A percentile compares a stretch with the other conserved stretches of the same genome.
phyloP scores from a whole-genome alignment of 768 basidiomycete genomes.

The Leccinum pellstonianum region DNA sequence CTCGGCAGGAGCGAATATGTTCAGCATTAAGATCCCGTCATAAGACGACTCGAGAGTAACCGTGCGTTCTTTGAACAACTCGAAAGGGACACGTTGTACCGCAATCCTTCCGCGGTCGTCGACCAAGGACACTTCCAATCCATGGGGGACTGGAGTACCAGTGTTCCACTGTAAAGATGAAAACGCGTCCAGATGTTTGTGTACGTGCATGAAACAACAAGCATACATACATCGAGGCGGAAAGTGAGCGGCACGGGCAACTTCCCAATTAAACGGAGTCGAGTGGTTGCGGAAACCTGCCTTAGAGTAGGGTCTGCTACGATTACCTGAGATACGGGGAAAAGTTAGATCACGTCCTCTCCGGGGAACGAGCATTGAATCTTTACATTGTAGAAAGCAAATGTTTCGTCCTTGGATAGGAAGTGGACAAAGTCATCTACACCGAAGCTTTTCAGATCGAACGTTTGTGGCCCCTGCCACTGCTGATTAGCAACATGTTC shows the following conservation, averaged over 20 bases:
- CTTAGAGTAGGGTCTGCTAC: slow-evolving; percentile 12
- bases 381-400: slow-evolving; percentile 9
- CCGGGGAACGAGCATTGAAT: background rate
- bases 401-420: background rate
- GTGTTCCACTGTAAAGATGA: slow-evolving; percentile 2
- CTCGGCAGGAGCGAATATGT: slow-evolving; percentile 2
- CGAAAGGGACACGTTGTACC: background rate
- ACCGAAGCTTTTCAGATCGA: background rate
- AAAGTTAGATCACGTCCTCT: background rate
- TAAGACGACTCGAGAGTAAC: background rate
- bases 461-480: background rate
- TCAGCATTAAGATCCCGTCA: slow-evolving; percentile 6
- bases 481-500: background rate
- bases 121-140: slow-evolving; percentile 6
- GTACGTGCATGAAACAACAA: background rate
- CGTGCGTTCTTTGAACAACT: background rate
- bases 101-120: slow-evolving; percentile 4
- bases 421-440: slow-evolving; percentile 4
- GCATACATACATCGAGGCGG: background rate
- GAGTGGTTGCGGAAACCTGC: slow-evolving; percentile 7
- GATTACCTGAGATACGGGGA: slow-evolving; percentile 1
- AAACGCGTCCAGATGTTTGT: background rate
- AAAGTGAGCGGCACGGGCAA: background rate
- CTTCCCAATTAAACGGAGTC: slow-evolving; percentile 8
- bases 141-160: background rate